Conservation (phyloP, 1,284 basidiomycete genomes). For the Coniferiporia weirii region DNA sequence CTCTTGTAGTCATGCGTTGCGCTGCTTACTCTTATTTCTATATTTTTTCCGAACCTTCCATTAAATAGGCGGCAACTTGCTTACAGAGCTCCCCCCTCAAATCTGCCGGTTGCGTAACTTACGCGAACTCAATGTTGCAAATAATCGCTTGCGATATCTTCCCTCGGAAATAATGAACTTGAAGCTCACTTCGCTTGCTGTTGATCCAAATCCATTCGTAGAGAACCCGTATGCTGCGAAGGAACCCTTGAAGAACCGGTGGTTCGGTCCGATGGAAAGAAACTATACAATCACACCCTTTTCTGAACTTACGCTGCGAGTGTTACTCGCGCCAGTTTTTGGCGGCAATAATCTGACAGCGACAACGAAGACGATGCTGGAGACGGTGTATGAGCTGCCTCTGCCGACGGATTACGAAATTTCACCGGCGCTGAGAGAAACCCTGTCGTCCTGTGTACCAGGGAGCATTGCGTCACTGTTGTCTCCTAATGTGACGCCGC, state of each 20-base stretch:
- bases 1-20: conserved; percentile 9
- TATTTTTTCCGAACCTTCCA: neutral
- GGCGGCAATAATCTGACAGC: neutral
- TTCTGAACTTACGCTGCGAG: conserved; percentile 10
- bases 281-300: conserved; percentile 9
- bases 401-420: conserved; percentile 6
- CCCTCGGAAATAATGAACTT: conserved; percentile 61
- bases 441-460: conserved; percentile 10
- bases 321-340: conserved; percentile 6
- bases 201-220: conserved; percentile 59
- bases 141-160: conserved; percentile 54
- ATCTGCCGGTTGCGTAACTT: conserved; percentile 52
- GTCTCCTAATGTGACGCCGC: neutral
- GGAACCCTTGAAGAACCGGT: conserved; percentile 4
- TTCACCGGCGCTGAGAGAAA: conserved; percentile 7
- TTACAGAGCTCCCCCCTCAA: conserved; percentile 60
- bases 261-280: conserved; percentile 11
- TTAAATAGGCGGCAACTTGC: conserved; percentile 46
- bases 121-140: conserved; percentile 54
- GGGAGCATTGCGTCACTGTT: conserved; percentile 11
- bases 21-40: neutral
- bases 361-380: conserved; percentile 7
- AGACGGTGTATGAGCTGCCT: conserved; percentile 12
- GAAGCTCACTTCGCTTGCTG: conserved; percentile 39
- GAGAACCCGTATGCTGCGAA: conserved; percentile 6